phyloP scores from a whole-genome alignment of 768 basidiomycete species.

The Hebeloma cylindrosporum region DNA sequence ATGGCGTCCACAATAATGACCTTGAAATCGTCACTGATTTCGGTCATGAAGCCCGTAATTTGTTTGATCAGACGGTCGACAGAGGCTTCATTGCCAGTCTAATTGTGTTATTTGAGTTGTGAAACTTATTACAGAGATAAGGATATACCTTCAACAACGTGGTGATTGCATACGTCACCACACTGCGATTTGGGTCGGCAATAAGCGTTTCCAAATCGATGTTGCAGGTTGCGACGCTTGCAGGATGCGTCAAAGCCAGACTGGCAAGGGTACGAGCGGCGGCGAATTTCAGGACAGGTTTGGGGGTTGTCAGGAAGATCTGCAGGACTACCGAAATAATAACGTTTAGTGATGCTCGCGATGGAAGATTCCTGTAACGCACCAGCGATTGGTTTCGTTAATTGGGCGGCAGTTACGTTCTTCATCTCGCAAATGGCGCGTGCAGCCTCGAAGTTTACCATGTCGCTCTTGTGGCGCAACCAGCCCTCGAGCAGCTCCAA shows the following conservation, averaged over 20 bases:
- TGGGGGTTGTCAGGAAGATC: conserved; percentile 93
- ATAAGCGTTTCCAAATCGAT: conserved; percentile 96
- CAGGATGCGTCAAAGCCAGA: conserved; percentile 83
- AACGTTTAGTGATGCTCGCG: background rate
- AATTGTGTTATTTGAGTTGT: conserved; percentile 9
- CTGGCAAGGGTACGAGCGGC: conserved; percentile 93
- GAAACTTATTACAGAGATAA: background rate
- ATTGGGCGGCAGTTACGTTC: conserved; percentile 70
- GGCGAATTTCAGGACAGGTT: conserved; percentile 93
- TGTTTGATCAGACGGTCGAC: conserved; percentile 99
- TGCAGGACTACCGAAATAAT: conserved; percentile 66
- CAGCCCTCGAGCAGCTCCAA: conserved; percentile 92
- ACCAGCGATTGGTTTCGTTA: conserved; percentile 90
- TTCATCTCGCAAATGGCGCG: conserved; percentile 97
- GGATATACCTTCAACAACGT: conserved; percentile 84
- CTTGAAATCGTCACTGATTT: conserved; percentile 99
- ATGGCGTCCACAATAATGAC: conserved; percentile 99
- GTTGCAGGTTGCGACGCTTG: conserved; percentile 88
- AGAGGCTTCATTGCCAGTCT: conserved; percentile 99
- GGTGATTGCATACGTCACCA: conserved; percentile 98
- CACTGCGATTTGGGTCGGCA: conserved; percentile 91
- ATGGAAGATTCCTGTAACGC: conserved; percentile 26
- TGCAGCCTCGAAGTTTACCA: conserved; percentile 99
- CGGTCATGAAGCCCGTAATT: conserved; percentile 97
- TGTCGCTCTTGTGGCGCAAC: conserved; percentile 98